phyloP scores from a whole-genome alignment of 2,329 filamentous ascomycete species.

The Aspergillus ustus region DNA sequence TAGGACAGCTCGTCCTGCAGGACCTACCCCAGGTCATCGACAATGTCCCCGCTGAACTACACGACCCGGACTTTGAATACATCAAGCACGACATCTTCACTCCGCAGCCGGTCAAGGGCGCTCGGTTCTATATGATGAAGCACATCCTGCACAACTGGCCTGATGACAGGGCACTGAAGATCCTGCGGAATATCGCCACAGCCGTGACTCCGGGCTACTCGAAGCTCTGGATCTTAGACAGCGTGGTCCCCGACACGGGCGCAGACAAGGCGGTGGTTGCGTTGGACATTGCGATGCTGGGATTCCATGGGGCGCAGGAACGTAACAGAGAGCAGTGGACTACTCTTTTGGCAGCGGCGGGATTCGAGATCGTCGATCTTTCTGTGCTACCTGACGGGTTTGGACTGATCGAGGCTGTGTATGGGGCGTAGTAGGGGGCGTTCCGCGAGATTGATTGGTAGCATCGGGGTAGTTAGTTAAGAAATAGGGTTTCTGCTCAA shows the following conservation, averaged over 20 bases:
- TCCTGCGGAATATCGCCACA: slow-evolving; percentile 35
- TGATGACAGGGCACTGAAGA: slow-evolving; percentile 36
- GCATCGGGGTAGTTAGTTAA: too few species aligned
- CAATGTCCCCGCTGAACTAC: not conserved
- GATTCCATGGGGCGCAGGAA: slow-evolving; percentile 52
- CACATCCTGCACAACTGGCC: slow-evolving; percentile 50
- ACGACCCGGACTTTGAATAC: slow-evolving; percentile 2
- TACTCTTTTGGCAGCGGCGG: slow-evolving; percentile 29
- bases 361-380: slow-evolving; percentile 34
- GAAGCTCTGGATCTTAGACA: slow-evolving; percentile 6
- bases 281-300: slow-evolving; percentile 46
- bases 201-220: slow-evolving; percentile 36
- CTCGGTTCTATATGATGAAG: slow-evolving; percentile 45
- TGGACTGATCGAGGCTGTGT: slow-evolving; percentile 34
- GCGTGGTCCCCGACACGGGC: slow-evolving; percentile 41
- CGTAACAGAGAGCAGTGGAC: slow-evolving; percentile 36
- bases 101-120: slow-evolving; percentile 25
- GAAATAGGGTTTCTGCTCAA: not conserved
- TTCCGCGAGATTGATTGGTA: too few species aligned
- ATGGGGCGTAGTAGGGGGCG: not conserved
- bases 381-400: slow-evolving; percentile 34
- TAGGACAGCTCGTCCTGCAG: slow-evolving; percentile 21
- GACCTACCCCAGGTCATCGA: slow-evolving; percentile 22
- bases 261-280: slow-evolving; percentile 37
- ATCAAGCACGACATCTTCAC: slow-evolving; percentile 21